Base-by-base conservation (phyloP, 164 flowering plant genomes). In the Berberis vulgaris region DNA sequence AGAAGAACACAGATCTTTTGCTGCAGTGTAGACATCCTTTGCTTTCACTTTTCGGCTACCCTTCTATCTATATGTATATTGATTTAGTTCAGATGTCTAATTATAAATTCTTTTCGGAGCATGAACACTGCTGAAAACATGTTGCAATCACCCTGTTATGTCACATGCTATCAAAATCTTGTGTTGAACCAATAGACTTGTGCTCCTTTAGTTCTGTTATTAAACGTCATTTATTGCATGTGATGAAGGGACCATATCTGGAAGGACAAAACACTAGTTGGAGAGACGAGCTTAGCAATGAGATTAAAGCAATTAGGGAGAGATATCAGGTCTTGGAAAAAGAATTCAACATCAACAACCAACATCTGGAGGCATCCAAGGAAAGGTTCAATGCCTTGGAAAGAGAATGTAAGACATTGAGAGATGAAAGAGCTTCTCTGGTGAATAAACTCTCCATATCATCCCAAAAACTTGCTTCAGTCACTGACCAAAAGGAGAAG, bases 371-470 rank as follows among this genome's bases (percentile, higher is more conserved):
- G 73, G 76, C 50, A 55, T 77, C 80, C 42, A 82, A 79, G 62
- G 84, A 78, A 63, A 83, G 77, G 70, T 82, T 76, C 64, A 63
- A 46, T 54, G 69, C 65, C 63, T 72, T 89, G 81, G 96, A 89
- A 68, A 80, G 63, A 54, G 87, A 89, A 59, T 82, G 78, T 65
- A 74, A 71, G 60, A 60, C 62, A 46, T 43, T 93, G 76, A 80
- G 76, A 74, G 85, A 81, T 67, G 90, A 88, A 73, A 74, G 79
- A 77, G 83, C 82, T 55, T 61, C 74, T 49, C 76, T 90, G 62
- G 70, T 69, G 9, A 73, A 77, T 56, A 73, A 59, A 60, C 72
- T 81, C 53, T 73, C 82, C 2, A 58, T 66, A 64, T 84, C 93
- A 43, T 65, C 78, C 67, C 71, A 79, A 65, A 77, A 69, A 49